Evolutionary conservation across 306 rosid genomes (phyloP).

Genomic region (Hippophae gyantsensis): DNA sequence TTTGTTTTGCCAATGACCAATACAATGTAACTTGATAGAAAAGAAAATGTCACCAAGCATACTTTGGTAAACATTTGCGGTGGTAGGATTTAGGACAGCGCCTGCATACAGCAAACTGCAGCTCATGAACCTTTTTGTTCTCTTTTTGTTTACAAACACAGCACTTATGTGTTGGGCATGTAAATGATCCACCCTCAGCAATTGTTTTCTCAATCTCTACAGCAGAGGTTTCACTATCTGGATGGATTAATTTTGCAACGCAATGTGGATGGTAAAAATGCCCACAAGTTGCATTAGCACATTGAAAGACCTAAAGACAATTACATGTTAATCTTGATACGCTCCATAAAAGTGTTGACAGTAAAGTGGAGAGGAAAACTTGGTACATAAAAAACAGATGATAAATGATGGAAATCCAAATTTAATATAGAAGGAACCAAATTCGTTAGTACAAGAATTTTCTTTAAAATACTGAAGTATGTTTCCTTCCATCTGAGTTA

Average conservation of each 20-base stretch:
- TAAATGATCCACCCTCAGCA: slow-evolving; percentile 55
- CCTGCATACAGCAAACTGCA: slow-evolving; percentile 85
- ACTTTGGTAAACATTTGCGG: slow-evolving; percentile 73
- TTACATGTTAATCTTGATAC: slow-evolving; percentile 5
- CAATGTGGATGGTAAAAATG: slow-evolving; percentile 80
- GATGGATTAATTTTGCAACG: slow-evolving; percentile 46
- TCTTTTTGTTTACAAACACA: slow-evolving; percentile 65
- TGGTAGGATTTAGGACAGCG: slow-evolving; percentile 93
- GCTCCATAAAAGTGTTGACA: background rate
- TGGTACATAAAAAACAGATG: background rate
- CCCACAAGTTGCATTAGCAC: slow-evolving; percentile 89
- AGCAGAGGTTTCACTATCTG: slow-evolving; percentile 34
- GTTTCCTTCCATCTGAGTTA: too few relatives aligned
- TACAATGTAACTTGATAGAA: slow-evolving; percentile 1
- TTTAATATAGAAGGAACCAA: too few relatives aligned
- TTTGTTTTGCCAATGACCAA: slow-evolving; percentile 7
- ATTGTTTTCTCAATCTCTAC: slow-evolving; percentile 51
- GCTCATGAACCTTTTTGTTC: slow-evolving; percentile 40
- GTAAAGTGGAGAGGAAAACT: slow-evolving; percentile 4
- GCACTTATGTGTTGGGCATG: slow-evolving; percentile 82
- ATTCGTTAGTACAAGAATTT: too few relatives aligned
- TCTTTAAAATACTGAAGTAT: too few relatives aligned
- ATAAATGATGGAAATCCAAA: too few relatives aligned
- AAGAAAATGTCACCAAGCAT: slow-evolving; percentile 2
- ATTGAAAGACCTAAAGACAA: slow-evolving; percentile 60